Evolutionary conservation across 345 rosid genomes (phyloP), one percentile per base, ranked within the genome.

Genomic region (Gynandropsis gynandra): DNA sequence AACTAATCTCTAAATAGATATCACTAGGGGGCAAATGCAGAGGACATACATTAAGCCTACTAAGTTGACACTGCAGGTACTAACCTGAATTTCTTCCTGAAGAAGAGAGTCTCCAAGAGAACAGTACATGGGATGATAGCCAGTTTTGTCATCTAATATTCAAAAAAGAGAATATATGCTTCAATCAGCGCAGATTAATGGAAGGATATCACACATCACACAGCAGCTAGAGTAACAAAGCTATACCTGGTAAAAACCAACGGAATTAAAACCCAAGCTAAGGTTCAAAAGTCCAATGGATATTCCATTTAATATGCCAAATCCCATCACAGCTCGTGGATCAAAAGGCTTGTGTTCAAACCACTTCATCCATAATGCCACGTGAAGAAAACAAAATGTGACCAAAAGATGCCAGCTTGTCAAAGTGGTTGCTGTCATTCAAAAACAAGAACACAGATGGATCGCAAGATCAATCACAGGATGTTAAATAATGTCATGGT

Each of bases 331-430:
- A 62, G 94, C 95, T 76, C 97, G 77, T 27, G 97, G 77, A 74
- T 93, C 99, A 69, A 93, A 93, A 73, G 99, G 99, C 81, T 93
- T 93, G 80, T 88, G 99, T 56, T 93, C 99, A 64, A 93, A 93
- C 73, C 83, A 71, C 62, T 93, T 93, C 90, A 88, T 76, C 87
- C 90, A 81, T 77, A 88, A 58, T 42, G 99, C 99, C 67, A 85
- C 90, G 54, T 93, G 99, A 74, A 93, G 99, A 45, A 97, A 93
- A 64, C 97, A 88, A 79, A 93, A 93, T 0, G 99, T 93, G 52
- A 93, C 99, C 74, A 93, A 68, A 55, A 93, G 99, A 81, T 93
- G 99, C 99, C 99, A 93, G 74, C 99, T 93, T 40, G 99, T 93
- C 85, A 93, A 72, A 37, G 99, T 93, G 46, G 99, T 93, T 49